These are phyloP conservation scores for Suhomyces chickasaworum DNA, from an alignment of 1,139 yeast genomes.

Conservation along the genomic window DNA sequence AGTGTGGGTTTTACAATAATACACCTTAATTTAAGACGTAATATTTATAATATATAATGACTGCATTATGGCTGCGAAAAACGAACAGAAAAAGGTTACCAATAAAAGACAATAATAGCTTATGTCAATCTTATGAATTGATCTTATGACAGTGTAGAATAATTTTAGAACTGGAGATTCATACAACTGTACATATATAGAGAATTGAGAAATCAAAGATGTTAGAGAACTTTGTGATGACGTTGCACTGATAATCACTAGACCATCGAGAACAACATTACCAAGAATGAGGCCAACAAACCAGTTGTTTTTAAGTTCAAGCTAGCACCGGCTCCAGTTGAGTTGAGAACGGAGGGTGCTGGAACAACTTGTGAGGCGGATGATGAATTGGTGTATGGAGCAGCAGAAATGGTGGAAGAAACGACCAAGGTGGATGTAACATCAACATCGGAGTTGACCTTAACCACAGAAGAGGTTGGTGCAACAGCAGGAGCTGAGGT, in stretches of 20 bases:
- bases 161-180: not conserved
- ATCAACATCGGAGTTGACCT: not conserved
- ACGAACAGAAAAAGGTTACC: not conserved
- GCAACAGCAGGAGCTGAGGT: not conserved
- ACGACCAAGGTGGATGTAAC: not conserved
- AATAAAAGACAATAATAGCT: too few relatives aligned
- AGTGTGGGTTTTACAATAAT: too few relatives aligned
- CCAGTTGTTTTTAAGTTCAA: conserved; percentile 10
- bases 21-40: too few relatives aligned
- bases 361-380: conserved; percentile 1
- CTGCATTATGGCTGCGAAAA: not conserved
- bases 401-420: not conserved
- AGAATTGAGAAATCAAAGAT: not conserved
- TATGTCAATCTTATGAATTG: not conserved
- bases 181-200: conserved; percentile 1
- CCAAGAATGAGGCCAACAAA: conserved; percentile 6
- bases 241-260: conserved; percentile 1
- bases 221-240: not conserved
- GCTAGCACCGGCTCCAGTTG: conserved; percentile 14
- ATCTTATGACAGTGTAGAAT: conserved; percentile 2
- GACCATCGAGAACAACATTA: conserved; percentile 9
- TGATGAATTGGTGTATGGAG: not conserved
- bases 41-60: too few relatives aligned
- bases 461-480: not conserved
- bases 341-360: conserved; percentile 9